phyloP scores from a whole-genome alignment of 2,329 filamentous ascomycete genomes.

The Xylariales sp. region DNA sequence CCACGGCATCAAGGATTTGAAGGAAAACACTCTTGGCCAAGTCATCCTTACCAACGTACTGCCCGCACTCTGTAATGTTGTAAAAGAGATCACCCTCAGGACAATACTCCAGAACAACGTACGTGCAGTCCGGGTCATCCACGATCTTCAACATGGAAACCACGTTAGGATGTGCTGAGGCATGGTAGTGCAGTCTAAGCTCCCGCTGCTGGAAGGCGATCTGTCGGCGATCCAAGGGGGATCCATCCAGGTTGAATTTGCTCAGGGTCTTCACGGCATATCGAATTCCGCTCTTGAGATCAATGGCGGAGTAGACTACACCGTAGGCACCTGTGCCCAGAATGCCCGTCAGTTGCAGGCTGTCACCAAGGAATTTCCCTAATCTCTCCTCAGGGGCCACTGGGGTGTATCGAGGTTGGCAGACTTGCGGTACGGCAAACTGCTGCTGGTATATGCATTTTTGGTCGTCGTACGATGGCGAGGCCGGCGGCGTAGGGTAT shows the following conservation, averaged over 20 bases:
- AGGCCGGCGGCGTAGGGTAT: conserved; percentile 55
- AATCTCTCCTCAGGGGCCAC: conserved; percentile 77
- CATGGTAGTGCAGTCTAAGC: conserved; percentile 85
- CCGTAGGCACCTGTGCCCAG: conserved; percentile 94
- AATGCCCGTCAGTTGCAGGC: conserved; percentile 78
- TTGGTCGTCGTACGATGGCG: conserved; percentile 47
- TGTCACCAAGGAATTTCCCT: conserved; percentile 77
- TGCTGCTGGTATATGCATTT: conserved; percentile 38
- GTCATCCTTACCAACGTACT: conserved; percentile 88
- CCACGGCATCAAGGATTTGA: conserved; percentile 93
- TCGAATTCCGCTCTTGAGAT: conserved; percentile 72
- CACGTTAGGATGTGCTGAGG: conserved; percentile 86
- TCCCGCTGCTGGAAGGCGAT: conserved; percentile 88
- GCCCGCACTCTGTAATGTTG: conserved; percentile 93
- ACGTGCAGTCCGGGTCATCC: conserved; percentile 87
- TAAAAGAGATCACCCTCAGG: conserved; percentile 95
- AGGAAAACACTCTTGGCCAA: conserved; percentile 85
- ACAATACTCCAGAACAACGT: conserved; percentile 94
- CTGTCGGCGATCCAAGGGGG: conserved; percentile 76
- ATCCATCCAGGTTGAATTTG: conserved; percentile 73
- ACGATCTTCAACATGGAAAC: conserved; percentile 93
- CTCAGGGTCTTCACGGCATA: conserved; percentile 97
- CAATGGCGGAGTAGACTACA: conserved; percentile 87
- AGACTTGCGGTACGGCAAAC: conserved; percentile 30
- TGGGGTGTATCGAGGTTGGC: conserved; percentile 46